A percentile compares a stretch with the other conserved stretches of the same genome.
Evolutionary conservation across 1,139 yeast genomes (phyloP).

Genomic region (Pneumocystis carinii): DNA sequence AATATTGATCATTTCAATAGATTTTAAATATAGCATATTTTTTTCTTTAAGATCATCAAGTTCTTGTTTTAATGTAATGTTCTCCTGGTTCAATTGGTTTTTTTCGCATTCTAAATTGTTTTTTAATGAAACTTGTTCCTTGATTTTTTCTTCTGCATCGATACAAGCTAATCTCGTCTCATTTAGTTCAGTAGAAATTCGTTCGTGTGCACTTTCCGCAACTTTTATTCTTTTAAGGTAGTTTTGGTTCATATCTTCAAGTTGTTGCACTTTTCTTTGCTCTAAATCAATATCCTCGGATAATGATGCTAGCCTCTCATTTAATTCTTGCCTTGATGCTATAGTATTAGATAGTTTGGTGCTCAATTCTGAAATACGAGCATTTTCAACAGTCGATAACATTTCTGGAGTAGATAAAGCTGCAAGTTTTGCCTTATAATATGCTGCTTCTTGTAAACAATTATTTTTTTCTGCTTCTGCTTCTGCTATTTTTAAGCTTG

Average conservation of each 20-base stretch:
- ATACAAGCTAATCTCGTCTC: neutral
- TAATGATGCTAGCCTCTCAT: constrained; percentile 1
- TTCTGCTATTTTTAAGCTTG: constrained; percentile 21
- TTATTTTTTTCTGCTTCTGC: constrained; percentile 15
- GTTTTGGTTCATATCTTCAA: neutral
- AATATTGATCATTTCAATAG: constrained; percentile 3
- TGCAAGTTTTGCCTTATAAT: constrained; percentile 8
- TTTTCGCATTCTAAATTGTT: neutral
- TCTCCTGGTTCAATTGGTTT: neutral
- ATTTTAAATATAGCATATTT: neutral
- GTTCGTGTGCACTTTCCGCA: neutral
- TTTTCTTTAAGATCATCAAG: constrained; percentile 2
- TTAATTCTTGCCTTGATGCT: neutral
- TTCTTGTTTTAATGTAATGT: neutral
- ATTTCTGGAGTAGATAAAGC: constrained; percentile 6
- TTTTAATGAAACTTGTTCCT: neutral
- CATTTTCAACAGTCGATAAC: constrained; percentile 4
- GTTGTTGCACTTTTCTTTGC: constrained; percentile 3
- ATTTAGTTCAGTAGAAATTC: neutral
- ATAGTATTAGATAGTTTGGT: constrained; percentile 8
- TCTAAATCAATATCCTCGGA: constrained; percentile 2
- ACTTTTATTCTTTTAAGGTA: neutral
- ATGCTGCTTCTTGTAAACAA: constrained; percentile 13
- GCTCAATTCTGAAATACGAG: constrained; percentile 11
- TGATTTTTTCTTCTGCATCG: neutral